Base-by-base conservation (phyloP, 768 basidiomycete species). In the Roridomyces roridus region DNA sequence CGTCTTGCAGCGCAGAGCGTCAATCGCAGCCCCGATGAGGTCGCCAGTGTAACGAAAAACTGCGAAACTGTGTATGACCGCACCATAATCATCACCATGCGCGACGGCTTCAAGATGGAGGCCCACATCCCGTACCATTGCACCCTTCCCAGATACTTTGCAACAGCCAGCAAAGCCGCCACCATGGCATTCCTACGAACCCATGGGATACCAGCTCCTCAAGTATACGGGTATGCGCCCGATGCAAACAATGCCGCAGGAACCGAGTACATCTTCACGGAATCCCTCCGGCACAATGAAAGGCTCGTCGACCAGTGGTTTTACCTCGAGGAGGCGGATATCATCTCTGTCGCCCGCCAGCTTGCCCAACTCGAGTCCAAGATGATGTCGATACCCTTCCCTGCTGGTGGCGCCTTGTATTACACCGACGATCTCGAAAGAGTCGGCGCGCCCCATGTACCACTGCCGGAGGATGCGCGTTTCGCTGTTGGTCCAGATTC, bases 401-500 rank as follows among this genome's bases (percentile, higher is more conserved):
- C 79, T n/a, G 80, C 77, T 70, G 77, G 80, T 43, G 79, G 81
- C 71, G 79, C 79, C 72, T 71, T 83, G 1, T 83, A 82, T 70
- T 83, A 72, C 46, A 40, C 73, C 8, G 7, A 76, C 12, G 82
- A 84, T 72, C 51, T 83, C 68, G 69, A 76, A 68, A 77, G 76
- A 18, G 65, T 71, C 14, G 65, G 65, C 67, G 65, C 53, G 55
- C 39, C 60, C 56, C 76, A 68, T 62, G 70, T 83, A 46, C 60
- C 74, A 46, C 69, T 76, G 17, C 55, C 74, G 47, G 74, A 75
- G 68, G 54, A 74, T 68, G 70, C n/a, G n/a, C n/a, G 63, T 49
- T 80, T 82, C 72, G 78, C 74, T 57, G 62, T 81, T 49, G 78
- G 79, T 66, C 78, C 75, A 66, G 82, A 82, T 70, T 60, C 67